These are phyloP conservation scores for Gnetum montanum DNA, from an alignment of 75 land plant genomes.

Conservation along the genomic window DNA sequence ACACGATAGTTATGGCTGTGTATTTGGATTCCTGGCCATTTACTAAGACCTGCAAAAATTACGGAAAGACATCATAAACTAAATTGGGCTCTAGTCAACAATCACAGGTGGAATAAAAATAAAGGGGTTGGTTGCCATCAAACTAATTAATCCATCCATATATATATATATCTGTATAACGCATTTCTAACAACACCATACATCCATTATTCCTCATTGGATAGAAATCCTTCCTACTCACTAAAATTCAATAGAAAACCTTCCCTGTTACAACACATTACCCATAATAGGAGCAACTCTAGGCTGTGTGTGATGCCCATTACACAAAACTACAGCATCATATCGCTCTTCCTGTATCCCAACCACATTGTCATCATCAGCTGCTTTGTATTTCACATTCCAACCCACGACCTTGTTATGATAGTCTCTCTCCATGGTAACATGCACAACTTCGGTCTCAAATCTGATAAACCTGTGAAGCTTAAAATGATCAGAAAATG, in stretches of 20 bases:
- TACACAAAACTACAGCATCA: slow-evolving; percentile 93
- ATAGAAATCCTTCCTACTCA: not conserved
- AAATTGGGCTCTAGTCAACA: too few relatives aligned
- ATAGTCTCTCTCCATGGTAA: not conserved
- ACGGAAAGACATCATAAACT: not conserved
- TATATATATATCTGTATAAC: not conserved
- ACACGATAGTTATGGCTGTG: slow-evolving; percentile 88
- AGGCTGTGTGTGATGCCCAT: slow-evolving; percentile 80
- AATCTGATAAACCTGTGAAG: slow-evolving; percentile 37
- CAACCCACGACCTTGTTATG: slow-evolving; percentile 22
- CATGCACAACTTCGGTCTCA: slow-evolving; percentile 34
- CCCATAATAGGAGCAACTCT: slow-evolving; percentile 71
- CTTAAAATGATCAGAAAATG: slow-evolving; percentile 44
- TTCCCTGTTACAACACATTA: slow-evolving; percentile 8
- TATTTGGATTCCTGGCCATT: slow-evolving; percentile 81
- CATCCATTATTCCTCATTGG: not conserved
- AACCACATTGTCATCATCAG: not conserved
- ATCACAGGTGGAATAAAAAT: too few relatives aligned
- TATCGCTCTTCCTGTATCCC: slow-evolving; percentile 53
- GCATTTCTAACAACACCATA: too few relatives aligned
- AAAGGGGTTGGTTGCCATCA: not conserved
- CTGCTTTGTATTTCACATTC: slow-evolving; percentile 27
- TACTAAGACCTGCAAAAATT: slow-evolving; percentile 57
- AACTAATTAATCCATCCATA: not conserved
- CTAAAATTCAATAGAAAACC: not conserved